Conservation (phyloP, 2,329 filamentous ascomycete species). For the Biscogniauxia sp. region DNA sequence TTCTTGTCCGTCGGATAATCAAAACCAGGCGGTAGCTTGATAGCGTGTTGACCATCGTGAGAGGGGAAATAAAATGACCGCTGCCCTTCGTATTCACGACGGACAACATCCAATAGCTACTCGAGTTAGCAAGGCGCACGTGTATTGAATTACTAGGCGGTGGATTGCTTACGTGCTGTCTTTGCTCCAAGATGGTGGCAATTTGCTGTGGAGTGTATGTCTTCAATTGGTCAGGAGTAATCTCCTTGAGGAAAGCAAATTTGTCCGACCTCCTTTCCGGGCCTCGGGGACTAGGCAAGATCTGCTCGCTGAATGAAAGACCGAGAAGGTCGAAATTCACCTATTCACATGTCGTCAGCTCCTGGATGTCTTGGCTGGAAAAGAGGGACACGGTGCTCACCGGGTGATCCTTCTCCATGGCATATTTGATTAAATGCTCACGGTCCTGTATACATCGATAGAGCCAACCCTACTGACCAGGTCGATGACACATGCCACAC, state of each 20-base stretch:
- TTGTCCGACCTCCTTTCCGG: conserved; percentile 41
- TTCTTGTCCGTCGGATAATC: conserved; percentile 18
- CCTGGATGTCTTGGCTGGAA: neutral
- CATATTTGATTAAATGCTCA: conserved; percentile 38
- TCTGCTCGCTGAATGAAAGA: conserved; percentile 33
- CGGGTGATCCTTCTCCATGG: conserved; percentile 27
- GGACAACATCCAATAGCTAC: conserved; percentile 35
- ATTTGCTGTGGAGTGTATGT: conserved; percentile 49
- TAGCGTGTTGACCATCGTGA: conserved; percentile 4
- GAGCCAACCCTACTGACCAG: conserved; percentile 65
- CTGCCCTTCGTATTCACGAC: conserved; percentile 6
- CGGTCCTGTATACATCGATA: conserved; percentile 58
- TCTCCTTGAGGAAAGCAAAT: conserved; percentile 45
- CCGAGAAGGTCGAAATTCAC: conserved; percentile 32
- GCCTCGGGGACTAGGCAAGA: conserved; percentile 38
- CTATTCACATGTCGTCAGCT: conserved; percentile 8
- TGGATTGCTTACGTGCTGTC: conserved; percentile 42
- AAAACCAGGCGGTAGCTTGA: conserved; percentile 18
- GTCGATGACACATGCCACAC: conserved; percentile 58
- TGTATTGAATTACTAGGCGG: neutral
- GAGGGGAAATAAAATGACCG: conserved; percentile 21
- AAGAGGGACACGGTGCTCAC: conserved; percentile 18
- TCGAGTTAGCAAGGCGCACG: conserved; percentile 4
- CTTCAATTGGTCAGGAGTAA: conserved; percentile 39
- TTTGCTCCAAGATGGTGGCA: conserved; percentile 46